These are phyloP conservation scores for Talaromyces liani DNA, from an alignment of 495 filamentous ascomycete species.

Conservation along the genomic window DNA sequence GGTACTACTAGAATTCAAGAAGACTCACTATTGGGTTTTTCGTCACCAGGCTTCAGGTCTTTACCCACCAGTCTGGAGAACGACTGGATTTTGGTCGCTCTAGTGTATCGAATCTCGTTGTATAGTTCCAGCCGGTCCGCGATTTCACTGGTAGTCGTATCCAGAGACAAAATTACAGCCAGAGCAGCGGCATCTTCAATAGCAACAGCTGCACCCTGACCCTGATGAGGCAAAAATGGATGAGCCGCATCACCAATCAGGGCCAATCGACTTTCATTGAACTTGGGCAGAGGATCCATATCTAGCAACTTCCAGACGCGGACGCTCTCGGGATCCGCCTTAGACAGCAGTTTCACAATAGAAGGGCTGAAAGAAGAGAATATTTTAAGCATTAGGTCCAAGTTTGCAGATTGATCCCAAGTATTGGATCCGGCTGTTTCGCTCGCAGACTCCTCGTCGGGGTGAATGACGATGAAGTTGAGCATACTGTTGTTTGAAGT, in stretches of 20 bases:
- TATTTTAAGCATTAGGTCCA: slow-evolving; percentile 39
- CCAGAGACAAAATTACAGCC: slow-evolving; percentile 40
- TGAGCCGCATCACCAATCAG: slow-evolving; percentile 58
- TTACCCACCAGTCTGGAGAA: slow-evolving; percentile 39
- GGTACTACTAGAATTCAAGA: no score
- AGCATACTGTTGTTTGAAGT: not conserved
- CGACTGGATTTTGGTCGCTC: slow-evolving; percentile 48
- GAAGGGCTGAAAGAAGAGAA: slow-evolving; percentile 43
- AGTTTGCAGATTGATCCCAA: slow-evolving; percentile 41
- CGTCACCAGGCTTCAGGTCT: slow-evolving; percentile 27
- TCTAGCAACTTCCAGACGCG: slow-evolving; percentile 55
- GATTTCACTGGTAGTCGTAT: slow-evolving; percentile 31
- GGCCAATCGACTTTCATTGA: slow-evolving; percentile 40
- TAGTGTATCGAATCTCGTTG: slow-evolving; percentile 41
- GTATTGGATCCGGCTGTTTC: slow-evolving; percentile 19
- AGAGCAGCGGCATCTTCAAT: slow-evolving; percentile 56
- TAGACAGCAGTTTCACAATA: slow-evolving; percentile 35
- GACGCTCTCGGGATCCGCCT: slow-evolving; percentile 40
- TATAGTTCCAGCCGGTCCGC: slow-evolving; percentile 45
- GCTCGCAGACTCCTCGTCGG: slow-evolving; percentile 25
- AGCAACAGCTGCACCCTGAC: slow-evolving; percentile 48
- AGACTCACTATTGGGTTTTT: slow-evolving; percentile 1
- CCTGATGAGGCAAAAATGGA: slow-evolving; percentile 50
- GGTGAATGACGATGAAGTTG: slow-evolving; percentile 5
- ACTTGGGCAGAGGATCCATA: slow-evolving; percentile 47